Evolutionary conservation across 176 grass and related monocot species (phyloP), one percentile per base, ranked within the genome.

Genomic region (Zea luxurians): DNA sequence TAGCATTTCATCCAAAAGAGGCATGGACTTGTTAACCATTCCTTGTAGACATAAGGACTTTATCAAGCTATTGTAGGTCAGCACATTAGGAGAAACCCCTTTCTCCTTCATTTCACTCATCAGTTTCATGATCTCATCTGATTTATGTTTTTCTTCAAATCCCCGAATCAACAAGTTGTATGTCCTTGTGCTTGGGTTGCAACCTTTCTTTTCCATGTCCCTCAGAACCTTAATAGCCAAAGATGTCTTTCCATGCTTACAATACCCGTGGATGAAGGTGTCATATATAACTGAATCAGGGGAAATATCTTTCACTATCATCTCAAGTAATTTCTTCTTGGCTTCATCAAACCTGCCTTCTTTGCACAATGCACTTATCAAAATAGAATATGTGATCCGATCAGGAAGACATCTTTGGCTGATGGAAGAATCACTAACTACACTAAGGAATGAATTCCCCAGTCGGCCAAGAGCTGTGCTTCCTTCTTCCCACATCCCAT

Each of bases 161-260:
- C 91, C 94, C 85, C 83, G 93, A 61, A 97, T 87, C 63, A 98
- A 74, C 48, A 98, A 87, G 82, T 98, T 98, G 78, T 94, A 98
- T 68, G 95, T 89, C 78, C 87, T 94, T 86, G 86, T 84, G 77
- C 83, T 92, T 85, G 89, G 95, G 13, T 82, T 90, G 76, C 85
- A 94, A 48, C 89, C 80, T 84, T 90, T 98, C 79, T 88, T 98
- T 70, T 92, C 91, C 95, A 98, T 98, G 61, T 94, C 95, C 42
- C 85, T 94, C 59, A 98, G 73, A 77, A 94, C 95, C 74, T 92
- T 98, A 83, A 81, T 83, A 86, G 95, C 91, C 27, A 77, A 87
- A 42, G 87, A 85, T 10, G 89, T 86, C 80, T 90, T 98, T 48
- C 91, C 95, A 37, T 94, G 87, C 73, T 84, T 88, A 73, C 95